Evolutionary conservation across 495 filamentous ascomycete genomes (phyloP).

Genomic region (Lichina pygmaea): DNA sequence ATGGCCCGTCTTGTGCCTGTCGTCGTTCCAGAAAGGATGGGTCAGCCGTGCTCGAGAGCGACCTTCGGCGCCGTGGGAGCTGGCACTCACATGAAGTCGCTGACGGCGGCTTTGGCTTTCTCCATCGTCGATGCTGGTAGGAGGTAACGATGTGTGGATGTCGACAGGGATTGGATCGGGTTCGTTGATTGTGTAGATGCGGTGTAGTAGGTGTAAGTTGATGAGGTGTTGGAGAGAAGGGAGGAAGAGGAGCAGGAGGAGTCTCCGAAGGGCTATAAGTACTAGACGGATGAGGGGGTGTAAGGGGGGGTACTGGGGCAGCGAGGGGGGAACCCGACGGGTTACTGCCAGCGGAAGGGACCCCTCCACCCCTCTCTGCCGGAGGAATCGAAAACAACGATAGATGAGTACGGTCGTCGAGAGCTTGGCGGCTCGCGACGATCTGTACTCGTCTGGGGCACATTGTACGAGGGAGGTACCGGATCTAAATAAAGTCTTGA

Average conservation of each 20-base stretch:
- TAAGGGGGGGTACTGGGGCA: no score
- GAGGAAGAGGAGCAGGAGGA: background rate
- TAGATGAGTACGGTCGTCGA: no score
- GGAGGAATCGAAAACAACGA: no score
- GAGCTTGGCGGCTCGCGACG: no score
- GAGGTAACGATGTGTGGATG: background rate
- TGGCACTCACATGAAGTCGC: conserved; percentile 19
- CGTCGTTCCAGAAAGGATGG: background rate
- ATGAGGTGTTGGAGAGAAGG: no score
- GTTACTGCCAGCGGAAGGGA: background rate
- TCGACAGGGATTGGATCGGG: background rate
- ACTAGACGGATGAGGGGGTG: background rate
- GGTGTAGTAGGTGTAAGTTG: no score
- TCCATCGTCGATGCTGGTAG: conserved; percentile 18
- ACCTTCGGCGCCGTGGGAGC: background rate
- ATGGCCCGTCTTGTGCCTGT: conserved; percentile 22
- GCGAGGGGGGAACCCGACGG: no score
- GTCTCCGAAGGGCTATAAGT: background rate
- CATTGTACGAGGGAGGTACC: no score
- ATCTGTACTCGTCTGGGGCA: no score
- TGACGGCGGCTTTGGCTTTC: conserved; percentile 24
- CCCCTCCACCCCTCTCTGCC: background rate
- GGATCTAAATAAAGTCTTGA: no score
- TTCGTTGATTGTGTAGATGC: no score
- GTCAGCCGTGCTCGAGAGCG: background rate